Evolutionary conservation across 2,329 filamentous ascomycete species (phyloP).

Genomic region (Penicillium sp.): DNA sequence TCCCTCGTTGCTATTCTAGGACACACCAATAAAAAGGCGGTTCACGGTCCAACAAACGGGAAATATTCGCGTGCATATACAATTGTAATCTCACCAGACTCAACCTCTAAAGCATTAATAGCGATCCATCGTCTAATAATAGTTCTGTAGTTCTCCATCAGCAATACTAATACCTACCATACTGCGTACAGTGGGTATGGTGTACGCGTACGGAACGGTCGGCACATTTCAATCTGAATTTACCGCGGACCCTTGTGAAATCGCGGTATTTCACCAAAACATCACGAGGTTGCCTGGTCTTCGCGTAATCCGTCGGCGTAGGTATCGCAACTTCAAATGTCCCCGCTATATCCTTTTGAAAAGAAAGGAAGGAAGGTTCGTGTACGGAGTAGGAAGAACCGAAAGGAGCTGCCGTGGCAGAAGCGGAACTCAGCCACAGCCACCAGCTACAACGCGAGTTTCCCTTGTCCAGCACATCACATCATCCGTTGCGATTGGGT

Average conservation of each 20-base stretch:
- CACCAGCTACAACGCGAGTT: conserved; percentile 1
- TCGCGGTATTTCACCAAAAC: background rate
- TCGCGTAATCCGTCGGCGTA: background rate
- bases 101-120: background rate
- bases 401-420: background rate
- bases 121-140: background rate
- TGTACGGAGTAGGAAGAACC: too few species aligned
- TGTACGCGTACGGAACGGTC: conserved; percentile 17
- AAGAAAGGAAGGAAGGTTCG: too few species aligned
- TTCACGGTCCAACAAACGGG: background rate
- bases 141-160: background rate
- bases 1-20: conserved; percentile 14
- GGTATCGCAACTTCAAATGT: background rate
- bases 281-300: background rate
- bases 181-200: conserved; percentile 3
- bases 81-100: background rate
- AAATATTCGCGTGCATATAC: background rate
- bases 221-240: conserved; percentile 18
- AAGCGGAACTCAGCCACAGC: conserved; percentile 13
- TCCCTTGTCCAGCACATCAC: background rate
- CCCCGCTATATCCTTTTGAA: background rate
- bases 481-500: background rate
- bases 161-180: conserved; percentile 14
- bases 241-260: conserved; percentile 7
- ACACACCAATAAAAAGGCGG: conserved; percentile 8